Percentiles rank a stretch among this genome's conserved stretches.
phyloP scores from a whole-genome alignment of 2,329 filamentous ascomycete species.

The Tolypocladium endophyticum region DNA sequence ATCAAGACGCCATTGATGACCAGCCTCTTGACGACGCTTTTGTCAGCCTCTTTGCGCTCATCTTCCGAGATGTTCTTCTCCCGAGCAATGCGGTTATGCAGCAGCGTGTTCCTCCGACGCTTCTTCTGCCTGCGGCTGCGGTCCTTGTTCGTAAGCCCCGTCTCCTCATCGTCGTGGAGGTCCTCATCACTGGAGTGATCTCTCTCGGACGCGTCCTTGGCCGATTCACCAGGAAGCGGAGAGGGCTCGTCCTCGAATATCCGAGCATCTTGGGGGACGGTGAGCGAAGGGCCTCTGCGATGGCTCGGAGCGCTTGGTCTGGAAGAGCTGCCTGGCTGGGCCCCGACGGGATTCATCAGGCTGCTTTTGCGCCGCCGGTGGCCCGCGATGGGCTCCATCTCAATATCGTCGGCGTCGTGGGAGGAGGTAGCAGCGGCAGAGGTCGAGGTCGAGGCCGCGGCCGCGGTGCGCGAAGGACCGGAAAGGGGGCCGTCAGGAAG shows the following conservation, averaged over 20 bases:
- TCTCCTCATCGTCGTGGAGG: conserved; percentile 78
- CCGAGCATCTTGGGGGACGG: conserved; percentile 29
- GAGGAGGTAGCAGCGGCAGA: conserved; percentile 8
- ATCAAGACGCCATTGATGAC: conserved; percentile 74
- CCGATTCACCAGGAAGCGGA: conserved; percentile 11
- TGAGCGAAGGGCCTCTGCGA: conserved; percentile 4
- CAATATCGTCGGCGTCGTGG: conserved; percentile 30
- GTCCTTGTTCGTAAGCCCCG: conserved; percentile 68
- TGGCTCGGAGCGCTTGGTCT: not conserved
- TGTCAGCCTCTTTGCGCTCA: conserved; percentile 67
- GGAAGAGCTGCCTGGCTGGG: not conserved
- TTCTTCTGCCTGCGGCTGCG: conserved; percentile 56
- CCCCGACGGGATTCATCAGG: conserved; percentile 29
- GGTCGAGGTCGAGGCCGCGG: conserved; percentile 3
- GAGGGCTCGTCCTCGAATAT: conserved; percentile 32
- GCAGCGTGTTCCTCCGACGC: conserved; percentile 54
- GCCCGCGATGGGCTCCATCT: conserved; percentile 45
- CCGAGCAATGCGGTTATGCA: conserved; percentile 59
- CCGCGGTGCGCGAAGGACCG: conserved; percentile 1
- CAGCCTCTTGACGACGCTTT: conserved; percentile 57
- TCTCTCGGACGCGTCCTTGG: conserved; percentile 25
- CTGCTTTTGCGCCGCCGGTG: conserved; percentile 47
- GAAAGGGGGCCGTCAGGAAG: not conserved
- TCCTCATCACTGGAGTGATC: conserved; percentile 61
- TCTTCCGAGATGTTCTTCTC: conserved; percentile 52